phyloP scores from a whole-genome alignment of 2,329 filamentous ascomycete genomes.

The Dichotomopilus funicola region DNA sequence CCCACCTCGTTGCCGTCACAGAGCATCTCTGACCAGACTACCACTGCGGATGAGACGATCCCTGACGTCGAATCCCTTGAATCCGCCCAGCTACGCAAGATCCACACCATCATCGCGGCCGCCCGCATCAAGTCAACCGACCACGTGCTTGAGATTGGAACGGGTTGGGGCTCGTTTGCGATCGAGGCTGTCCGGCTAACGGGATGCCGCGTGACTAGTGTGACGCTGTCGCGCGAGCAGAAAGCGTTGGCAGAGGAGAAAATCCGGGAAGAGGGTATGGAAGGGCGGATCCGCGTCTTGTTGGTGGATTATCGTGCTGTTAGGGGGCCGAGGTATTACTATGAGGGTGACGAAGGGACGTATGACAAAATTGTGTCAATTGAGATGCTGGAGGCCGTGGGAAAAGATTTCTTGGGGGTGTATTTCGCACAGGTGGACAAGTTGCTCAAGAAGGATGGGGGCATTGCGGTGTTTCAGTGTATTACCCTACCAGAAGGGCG shows the following conservation, averaged over 20 bases:
- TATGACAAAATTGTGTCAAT: conserved; percentile 71
- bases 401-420: conserved; percentile 57
- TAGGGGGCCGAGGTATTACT: background rate
- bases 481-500: conserved; percentile 69
- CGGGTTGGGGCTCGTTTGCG: conserved; percentile 69
- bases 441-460: conserved; percentile 58
- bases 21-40: background rate
- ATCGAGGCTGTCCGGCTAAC: conserved; percentile 61
- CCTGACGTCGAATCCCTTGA: conserved; percentile 50
- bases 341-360: conserved; percentile 28
- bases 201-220: conserved; percentile 60
- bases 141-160: conserved; percentile 69
- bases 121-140: conserved; percentile 57
- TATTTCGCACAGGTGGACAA: conserved; percentile 61
- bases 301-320: conserved; percentile 61
- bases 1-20: background rate
- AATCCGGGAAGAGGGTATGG: conserved; percentile 54
- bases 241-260: conserved; percentile 60
- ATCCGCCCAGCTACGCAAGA: conserved; percentile 60
- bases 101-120: conserved; percentile 59
- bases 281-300: conserved; percentile 55
- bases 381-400: conserved; percentile 73
- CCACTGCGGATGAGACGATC: background rate
- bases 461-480: conserved; percentile 66
- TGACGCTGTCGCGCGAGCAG: conserved; percentile 64